Evolutionary conservation across 2,329 filamentous ascomycete species (phyloP).

Genomic region (Pseudogymnoascus sp.): DNA sequence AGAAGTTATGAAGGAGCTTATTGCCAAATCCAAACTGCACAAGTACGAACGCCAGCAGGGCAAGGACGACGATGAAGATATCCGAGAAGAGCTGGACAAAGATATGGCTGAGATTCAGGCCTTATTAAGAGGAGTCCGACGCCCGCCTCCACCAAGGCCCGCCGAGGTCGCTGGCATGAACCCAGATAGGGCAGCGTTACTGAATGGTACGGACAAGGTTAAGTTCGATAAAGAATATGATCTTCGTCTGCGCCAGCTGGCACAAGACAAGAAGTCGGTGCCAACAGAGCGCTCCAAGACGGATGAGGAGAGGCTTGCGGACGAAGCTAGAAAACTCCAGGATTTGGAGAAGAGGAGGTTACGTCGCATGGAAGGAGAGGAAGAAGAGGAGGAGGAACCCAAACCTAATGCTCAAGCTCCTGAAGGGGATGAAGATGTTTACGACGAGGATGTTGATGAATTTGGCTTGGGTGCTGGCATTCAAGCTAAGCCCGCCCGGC

Average conservation of each 20-base stretch:
- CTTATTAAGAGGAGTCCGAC: slow-evolving; percentile 55
- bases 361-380: slow-evolving; percentile 79
- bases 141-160: slow-evolving; percentile 33
- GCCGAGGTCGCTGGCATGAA: slow-evolving; percentile 44
- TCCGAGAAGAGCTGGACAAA: slow-evolving; percentile 77
- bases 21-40: slow-evolving; percentile 91
- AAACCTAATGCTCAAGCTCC: slow-evolving; percentile 24
- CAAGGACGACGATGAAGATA: slow-evolving; percentile 88
- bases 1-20: slow-evolving; percentile 96
- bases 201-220: slow-evolving; percentile 54
- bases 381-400: slow-evolving; percentile 49
- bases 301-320: slow-evolving; percentile 73
- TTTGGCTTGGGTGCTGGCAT: slow-evolving; percentile 56
- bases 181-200: slow-evolving; percentile 53
- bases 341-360: slow-evolving; percentile 76
- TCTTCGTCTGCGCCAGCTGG: slow-evolving; percentile 69
- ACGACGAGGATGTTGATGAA: slow-evolving; percentile 34
- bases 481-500: slow-evolving; percentile 34
- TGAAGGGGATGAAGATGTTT: slow-evolving; percentile 33
- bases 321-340: slow-evolving; percentile 69
- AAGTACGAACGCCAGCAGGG: slow-evolving; percentile 89
- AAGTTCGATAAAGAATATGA: slow-evolving; percentile 85
- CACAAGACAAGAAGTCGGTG: slow-evolving; percentile 75
- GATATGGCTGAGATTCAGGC: slow-evolving; percentile 70
- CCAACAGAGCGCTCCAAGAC: slow-evolving; percentile 87